Base-by-base conservation (phyloP, 139 green algal species). In the Tetraselmis chui region DNA sequence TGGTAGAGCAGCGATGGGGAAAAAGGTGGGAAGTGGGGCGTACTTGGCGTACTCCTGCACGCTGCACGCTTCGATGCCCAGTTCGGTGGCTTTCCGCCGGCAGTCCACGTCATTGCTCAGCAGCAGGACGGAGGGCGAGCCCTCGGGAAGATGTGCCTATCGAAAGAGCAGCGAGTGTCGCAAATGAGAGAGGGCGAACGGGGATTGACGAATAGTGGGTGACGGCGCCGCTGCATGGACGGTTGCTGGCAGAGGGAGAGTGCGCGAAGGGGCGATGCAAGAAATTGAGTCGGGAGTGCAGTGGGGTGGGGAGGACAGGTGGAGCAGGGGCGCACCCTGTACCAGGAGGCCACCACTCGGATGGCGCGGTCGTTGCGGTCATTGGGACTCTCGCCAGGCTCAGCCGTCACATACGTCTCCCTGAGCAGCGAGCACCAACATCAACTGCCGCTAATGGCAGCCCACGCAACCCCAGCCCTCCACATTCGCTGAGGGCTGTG, bases 341-440 rank as follows among this genome's bases (percentile, higher is more conserved):
- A 98, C 94, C 94, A 99, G 27, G 85, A 81, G 0, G 92, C 89
- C 23, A 89, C 95, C 2, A 94, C 88, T 0, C 96, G 86, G n/a
- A 99, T 98, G 29, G 96, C 96, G n/a, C 96, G 86, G 89, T 99
- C 96, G 85, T 99, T 99, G n/a, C 96, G 87, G 90, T 99, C 96
- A 83, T 99, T 99, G 31, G 93, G 90, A 1, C 81, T 91, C 89
- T 99, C 96, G 22, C 92, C 91, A 0, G 86, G 59, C 23, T 90
- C 81, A 30, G 85, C 80, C 80, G 88, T 89, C 23, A 96, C 86
- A 76, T 92, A 94, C 0, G 94, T 98, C 11, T 94, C 93, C 76
- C 92, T 93, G 89, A 25, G 58, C 27, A 25, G 75, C 45, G n/a
- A n/a, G n/a, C n/a, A n/a, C n/a, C n/a, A n/a, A n/a, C n/a, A n/a